These are phyloP conservation scores for Coemansia sp. DNA, from an alignment of 192 early-diverging fungal genomes.

Conservation along the genomic window DNA sequence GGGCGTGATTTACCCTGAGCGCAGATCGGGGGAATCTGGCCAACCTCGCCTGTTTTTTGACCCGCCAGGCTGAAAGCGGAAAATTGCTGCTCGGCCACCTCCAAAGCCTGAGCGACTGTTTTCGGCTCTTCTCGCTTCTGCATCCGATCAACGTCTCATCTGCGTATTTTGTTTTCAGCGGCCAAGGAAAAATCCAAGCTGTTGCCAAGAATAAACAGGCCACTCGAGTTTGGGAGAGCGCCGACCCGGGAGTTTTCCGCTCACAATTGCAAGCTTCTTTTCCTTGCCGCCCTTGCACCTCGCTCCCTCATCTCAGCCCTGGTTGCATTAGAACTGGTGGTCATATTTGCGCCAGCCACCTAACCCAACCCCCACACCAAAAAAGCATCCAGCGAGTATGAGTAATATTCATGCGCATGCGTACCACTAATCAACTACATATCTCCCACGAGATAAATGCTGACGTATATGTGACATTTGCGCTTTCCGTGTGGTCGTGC, in stretches of 20 bases:
- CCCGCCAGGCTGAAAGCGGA: neutral
- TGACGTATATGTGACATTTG: neutral
- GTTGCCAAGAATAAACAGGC: no score
- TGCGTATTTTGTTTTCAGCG: neutral
- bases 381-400: constrained; percentile 4
- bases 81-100: neutral
- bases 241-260: neutral
- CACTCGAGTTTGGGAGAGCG: no score
- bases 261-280: neutral
- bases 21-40: constrained; percentile 7
- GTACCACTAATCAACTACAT: neutral
- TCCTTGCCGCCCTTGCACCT: neutral
- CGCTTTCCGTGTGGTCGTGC: neutral
- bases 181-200: no score
- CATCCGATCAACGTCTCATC: neutral
- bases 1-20: neutral
- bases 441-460: neutral
- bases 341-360: neutral
- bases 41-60: neutral
- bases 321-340: neutral
- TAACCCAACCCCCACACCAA: no score
- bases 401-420: constrained; percentile 8
- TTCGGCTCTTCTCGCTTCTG: neutral
- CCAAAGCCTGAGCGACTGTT: neutral
- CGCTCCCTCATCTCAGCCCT: neutral